Base-by-base conservation (phyloP, 495 filamentous ascomycete species). In the Clohesyomyces aquaticus region DNA sequence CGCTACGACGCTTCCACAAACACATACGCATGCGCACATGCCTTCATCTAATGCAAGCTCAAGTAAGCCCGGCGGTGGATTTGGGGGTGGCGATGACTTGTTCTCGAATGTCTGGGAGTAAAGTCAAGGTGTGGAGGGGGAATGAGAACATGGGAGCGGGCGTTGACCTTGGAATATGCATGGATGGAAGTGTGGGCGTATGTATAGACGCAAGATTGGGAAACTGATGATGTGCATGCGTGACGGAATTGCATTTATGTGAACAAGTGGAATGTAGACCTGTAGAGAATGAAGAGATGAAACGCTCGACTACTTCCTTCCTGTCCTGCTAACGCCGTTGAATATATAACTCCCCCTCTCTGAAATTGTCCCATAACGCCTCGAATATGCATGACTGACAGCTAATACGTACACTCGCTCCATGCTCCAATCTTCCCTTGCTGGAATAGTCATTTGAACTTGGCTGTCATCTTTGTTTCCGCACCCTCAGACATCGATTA, bases 101-200 rank as follows among this genome's bases (percentile, higher is more conserved):
- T 96, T 96, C 74, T 92, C 89, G 42, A 96, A 96, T 77, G 92
- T 96, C 61, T 96, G 92, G 92, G 81, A 90, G 76, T 95, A 77
- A 42, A n/a, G 28, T 23, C 10, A 18, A 42, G 25, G 18, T 16
- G 2, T 6, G 18, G 18, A 21, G 43, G 47, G 8, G 53, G 10
- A 10, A 26, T 23, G 18, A 14, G 23, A 6, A 27, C 25, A 4
- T 23, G 6, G 14, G 26, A 52, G 49, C 49, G 21, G 8, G 6
- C 25, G 6, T 38, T 6, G 32, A 14, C 32, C 6, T 38, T 38
- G n/a, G n/a, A n/a, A n/a, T n/a, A n/a, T n/a, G n/a, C n/a, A 38
- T 14, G 32, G 32, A 38, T 38, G 6, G 6, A 14, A 6, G 32
- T 38, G 32, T 14, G 14, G 14, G 32, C 32, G 14, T 6, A 14